Evolutionary conservation across 805 yeast species (phyloP), one percentile per base, ranked within the genome.

Genomic region (Peterozyma xylosa): DNA sequence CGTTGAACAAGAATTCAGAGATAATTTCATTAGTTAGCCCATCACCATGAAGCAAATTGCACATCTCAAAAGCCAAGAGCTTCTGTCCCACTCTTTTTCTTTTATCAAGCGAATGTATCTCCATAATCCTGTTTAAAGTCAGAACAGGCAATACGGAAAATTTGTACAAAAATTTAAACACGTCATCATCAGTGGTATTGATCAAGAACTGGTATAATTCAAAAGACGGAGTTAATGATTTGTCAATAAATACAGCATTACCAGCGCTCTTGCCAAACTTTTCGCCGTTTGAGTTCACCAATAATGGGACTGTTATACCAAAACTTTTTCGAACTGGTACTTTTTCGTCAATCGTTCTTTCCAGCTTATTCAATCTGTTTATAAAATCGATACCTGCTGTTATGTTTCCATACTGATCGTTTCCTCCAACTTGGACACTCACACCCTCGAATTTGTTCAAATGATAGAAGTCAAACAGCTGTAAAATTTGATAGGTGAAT

Each of bases 231-330:
- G 96, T 91, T 46, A 85, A 63, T n/a, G 67, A 60, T 7, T 78
- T 70, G 55, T 84, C 90, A 43, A 93, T 79, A 64, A 93, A 93
- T 2, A 93, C 78, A 0, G 99, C 98, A 67, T 93, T 93, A 0
- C 98, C 98, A 2, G 96, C 96, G 45, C 96, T 85, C 57, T 93
- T 93, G 30, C 99, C 99, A 62, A 93, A 90, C 63, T 93, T 93
- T 47, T 82, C 93, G 7, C 99, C 99, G 10, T 78, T 73, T 0
- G 96, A 77, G 0, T 96, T 87, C 0, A 96, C 86, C 51, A 93
- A 67, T 29, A 93, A 65, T 1, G 98, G 98, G 0, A 85, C 96
- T 0, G 99, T 93, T 38, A 93, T 52, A 0, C 97, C 98, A 59
- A 65, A 86, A 3, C 77, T 73, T 37, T 49, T 54, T 21, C 46